Base-by-base conservation (phyloP, 805 yeast genomes). In the Candida arabinofermentans region DNA sequence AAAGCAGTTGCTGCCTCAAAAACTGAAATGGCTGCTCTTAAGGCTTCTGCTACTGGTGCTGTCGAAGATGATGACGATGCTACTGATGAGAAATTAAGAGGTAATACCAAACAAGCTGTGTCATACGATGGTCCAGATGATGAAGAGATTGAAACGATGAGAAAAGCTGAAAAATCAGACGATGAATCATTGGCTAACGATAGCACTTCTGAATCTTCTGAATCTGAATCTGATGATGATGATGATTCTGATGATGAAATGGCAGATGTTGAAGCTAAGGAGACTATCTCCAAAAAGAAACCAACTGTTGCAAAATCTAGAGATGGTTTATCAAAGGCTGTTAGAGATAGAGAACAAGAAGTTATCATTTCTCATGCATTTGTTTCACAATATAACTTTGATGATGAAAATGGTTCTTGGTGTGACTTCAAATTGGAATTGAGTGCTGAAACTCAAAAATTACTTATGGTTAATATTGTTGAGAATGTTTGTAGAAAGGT, bases 81-180 rank as follows among this genome's bases (percentile, higher is more conserved):
- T 40, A 83, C 74, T 41, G 83, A 80, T 48, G 87, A 77, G 46
- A 79, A 74, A 55, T 66, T 74, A 45, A 75, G 71, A 49, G 67
- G 74, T 40, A 83, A 82, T 51, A 71, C 81, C 29, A 87, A 88
- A 54, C 96, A 90, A 67, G 81, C 95, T 14, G 91, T 86, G 30
- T 88, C 96, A 2, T 88, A 88, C 54, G 98, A 90, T 49, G 96
- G 80, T 13, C 96, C 96, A 26, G 98, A 90, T 66, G 97, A 90
- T 48, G 98, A 88, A 24, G 97, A 90, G 59, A 70, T 86, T 46
- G 97, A 88, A 61, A 86, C 86, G 39, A 86, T 87, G 90, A 81
- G 81, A 65, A 75, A 75, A 56, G 95, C 86, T 38, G 91, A 84
- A 62, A 77, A 83, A 54, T 79, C 90, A 31, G 80, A 82, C 44